Evolutionary conservation across 2,329 filamentous ascomycete species (phyloP).

Genomic region (Microdochium trichocladiopsis): DNA sequence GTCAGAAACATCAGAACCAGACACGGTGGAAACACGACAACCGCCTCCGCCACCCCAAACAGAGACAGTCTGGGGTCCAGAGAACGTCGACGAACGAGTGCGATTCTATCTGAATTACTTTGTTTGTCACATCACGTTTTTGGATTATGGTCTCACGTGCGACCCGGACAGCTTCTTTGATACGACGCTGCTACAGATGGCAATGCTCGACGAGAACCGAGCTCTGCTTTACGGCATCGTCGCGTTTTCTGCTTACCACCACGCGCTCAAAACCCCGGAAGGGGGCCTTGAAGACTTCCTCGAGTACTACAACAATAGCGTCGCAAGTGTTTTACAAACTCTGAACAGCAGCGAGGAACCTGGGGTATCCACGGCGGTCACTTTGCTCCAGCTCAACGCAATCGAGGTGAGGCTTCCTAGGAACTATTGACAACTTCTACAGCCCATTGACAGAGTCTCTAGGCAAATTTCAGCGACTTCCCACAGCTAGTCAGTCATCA

Average conservation of each 20-base stretch:
- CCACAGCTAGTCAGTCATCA: conserved; percentile 89
- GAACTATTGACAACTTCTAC: conserved; percentile 7
- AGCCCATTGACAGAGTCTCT: conserved; percentile 7
- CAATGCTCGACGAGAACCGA: conserved; percentile 59
- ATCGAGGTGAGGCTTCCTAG: conserved; percentile 63
- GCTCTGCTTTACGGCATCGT: conserved; percentile 80
- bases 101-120: background rate
- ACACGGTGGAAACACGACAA: background rate
- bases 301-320: conserved; percentile 83
- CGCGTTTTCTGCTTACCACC: conserved; percentile 83
- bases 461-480: conserved; percentile 97
- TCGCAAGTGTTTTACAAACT: conserved; percentile 66
- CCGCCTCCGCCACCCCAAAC: no score
- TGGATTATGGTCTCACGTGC: background rate
- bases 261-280: conserved; percentile 61
- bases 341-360: conserved; percentile 66
- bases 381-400: conserved; percentile 84
- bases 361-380: conserved; percentile 68
- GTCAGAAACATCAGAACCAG: background rate
- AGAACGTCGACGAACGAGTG: background rate
- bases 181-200: conserved; percentile 62
- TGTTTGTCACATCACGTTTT: background rate
- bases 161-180: conserved; percentile 63
- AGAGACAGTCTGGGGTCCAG: background rate
- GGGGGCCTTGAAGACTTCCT: conserved; percentile 77